phyloP scores from a whole-genome alignment of 768 basidiomycete species.

The Neoboletus magnificus region DNA sequence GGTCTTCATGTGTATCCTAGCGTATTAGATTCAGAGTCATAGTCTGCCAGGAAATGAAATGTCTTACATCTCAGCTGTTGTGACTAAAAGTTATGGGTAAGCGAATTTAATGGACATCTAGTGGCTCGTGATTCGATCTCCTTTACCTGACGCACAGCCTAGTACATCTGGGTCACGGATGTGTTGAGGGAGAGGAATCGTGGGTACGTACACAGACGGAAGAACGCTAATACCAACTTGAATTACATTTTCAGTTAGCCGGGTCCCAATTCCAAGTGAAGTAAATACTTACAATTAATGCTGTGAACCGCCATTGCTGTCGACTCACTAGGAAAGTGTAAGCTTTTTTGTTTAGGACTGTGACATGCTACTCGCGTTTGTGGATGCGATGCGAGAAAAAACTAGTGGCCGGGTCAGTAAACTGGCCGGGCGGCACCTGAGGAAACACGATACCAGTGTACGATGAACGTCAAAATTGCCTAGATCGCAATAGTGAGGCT shows the following conservation, averaged over 20 bases:
- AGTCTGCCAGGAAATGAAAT: neutral
- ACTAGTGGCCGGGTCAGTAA: neutral
- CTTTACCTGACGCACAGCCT: conserved; percentile 36
- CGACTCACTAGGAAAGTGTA: conserved; percentile 24
- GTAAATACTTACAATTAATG: conserved; percentile 31
- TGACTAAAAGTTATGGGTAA: conserved; percentile 20
- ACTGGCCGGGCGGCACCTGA: neutral
- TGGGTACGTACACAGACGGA: conserved; percentile 29
- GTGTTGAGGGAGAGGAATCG: neutral
- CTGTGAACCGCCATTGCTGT: conserved; percentile 30
- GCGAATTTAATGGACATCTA: conserved; percentile 12
- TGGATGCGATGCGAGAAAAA: conserved; percentile 14
- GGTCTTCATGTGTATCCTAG: conserved; percentile 26
- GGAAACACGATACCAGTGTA: conserved; percentile 42
- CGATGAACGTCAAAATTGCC: conserved; percentile 48
- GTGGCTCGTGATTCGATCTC: neutral
- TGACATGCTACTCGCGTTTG: conserved; percentile 3
- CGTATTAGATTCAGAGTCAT: neutral
- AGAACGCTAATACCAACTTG: conserved; percentile 29
- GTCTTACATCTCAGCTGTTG: conserved; percentile 31
- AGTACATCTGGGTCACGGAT: conserved; percentile 1
- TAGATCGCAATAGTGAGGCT: conserved; percentile 24
- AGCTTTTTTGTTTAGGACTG: neutral
- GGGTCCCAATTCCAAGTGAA: neutral
- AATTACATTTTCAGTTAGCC: neutral